Percentiles rank a stretch among this genome's conserved stretches.
Evolutionary conservation across 2,329 filamentous ascomycete species (phyloP).

Genomic region (Penicillium fuscoglaucum): DNA sequence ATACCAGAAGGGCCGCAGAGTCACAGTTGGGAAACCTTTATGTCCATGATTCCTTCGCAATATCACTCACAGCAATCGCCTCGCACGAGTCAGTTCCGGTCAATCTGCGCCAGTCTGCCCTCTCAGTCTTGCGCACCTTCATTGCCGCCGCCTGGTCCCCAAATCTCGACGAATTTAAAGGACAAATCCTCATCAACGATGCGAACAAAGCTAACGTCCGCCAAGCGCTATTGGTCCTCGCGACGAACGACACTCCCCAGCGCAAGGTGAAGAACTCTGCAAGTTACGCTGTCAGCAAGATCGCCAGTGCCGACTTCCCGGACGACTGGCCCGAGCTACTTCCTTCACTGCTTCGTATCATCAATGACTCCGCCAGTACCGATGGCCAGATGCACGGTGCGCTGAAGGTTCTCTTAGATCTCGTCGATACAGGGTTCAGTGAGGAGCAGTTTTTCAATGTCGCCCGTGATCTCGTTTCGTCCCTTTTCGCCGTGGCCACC

Average conservation of each 20-base stretch:
- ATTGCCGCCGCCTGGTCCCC: slow-evolving; percentile 82
- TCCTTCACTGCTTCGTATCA: slow-evolving; percentile 73
- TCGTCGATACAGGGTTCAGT: slow-evolving; percentile 90
- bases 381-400: slow-evolving; percentile 86
- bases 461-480: slow-evolving; percentile 79
- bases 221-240: slow-evolving; percentile 72
- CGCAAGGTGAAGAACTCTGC: slow-evolving; percentile 87
- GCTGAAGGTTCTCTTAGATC: slow-evolving; percentile 79
- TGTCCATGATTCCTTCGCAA: slow-evolving; percentile 68
- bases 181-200: slow-evolving; percentile 68
- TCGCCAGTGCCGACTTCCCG: slow-evolving; percentile 89
- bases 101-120: slow-evolving; percentile 77
- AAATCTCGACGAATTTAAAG: slow-evolving; percentile 69
- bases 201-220: slow-evolving; percentile 72
- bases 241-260: slow-evolving; percentile 68
- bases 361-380: slow-evolving; percentile 64
- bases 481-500: slow-evolving; percentile 78
- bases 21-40: slow-evolving; percentile 73
- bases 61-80: slow-evolving; percentile 77
- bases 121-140: slow-evolving; percentile 78
- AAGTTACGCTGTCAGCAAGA: slow-evolving; percentile 88
- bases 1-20: slow-evolving; percentile 81
- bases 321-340: slow-evolving; percentile 92
- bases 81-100: slow-evolving; percentile 71
- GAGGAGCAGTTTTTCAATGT: slow-evolving; percentile 94